phyloP scores from a whole-genome alignment of 306 rosid genomes.

The Abrus pulchellus region DNA sequence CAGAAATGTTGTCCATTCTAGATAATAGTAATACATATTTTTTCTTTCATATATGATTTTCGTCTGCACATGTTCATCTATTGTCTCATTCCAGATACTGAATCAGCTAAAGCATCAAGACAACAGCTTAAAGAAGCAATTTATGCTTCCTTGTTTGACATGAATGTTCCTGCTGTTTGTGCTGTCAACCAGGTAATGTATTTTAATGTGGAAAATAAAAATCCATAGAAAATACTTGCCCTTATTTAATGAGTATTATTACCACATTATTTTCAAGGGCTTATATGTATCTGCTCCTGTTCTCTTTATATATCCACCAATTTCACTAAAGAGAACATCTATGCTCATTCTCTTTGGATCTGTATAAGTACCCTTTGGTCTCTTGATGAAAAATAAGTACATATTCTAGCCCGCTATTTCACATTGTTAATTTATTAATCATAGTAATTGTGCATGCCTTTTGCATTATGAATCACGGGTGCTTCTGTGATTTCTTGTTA shows the following conservation, averaged over 20 bases:
- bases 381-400: constrained; percentile 9
- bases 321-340: neutral
- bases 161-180: constrained; percentile 93
- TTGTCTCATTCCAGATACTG: constrained; percentile 71
- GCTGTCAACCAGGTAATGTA: constrained; percentile 84
- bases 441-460: neutral
- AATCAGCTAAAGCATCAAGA: constrained; percentile 83
- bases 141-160: constrained; percentile 72
- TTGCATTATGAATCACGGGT: constrained; percentile 1
- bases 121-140: constrained; percentile 86
- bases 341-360: no score
- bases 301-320: neutral
- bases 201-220: neutral
- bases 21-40: neutral
- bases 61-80: constrained; percentile 13
- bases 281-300: constrained; percentile 2
- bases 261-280: neutral
- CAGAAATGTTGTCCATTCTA: neutral
- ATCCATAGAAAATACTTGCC: neutral
- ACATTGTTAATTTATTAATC: no score
- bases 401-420: no score
- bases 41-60: constrained; percentile 13
- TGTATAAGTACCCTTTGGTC: neutral
- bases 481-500: constrained; percentile 23
- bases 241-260: constrained; percentile 16